Percentiles rank a stretch among this genome's conserved stretches.
phyloP scores from a whole-genome alignment of 2,329 filamentous ascomycete species.

The Bimuria novae-zelandiae region DNA sequence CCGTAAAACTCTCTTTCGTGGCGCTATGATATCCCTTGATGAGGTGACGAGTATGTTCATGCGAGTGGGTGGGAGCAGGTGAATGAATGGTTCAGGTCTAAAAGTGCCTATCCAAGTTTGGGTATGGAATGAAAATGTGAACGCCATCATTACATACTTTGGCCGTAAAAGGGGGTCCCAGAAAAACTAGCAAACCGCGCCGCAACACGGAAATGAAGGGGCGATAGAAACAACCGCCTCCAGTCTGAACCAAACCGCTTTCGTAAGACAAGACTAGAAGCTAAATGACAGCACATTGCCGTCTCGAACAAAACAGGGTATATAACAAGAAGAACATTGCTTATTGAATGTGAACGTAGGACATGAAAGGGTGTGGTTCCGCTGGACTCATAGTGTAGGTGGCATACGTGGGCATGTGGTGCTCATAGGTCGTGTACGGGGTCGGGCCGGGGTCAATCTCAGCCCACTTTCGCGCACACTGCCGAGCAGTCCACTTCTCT shows the following conservation, averaged over 20 bases:
- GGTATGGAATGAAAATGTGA: slow-evolving; percentile 1
- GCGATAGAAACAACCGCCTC: background rate
- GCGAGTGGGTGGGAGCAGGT: background rate
- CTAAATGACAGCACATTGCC: slow-evolving; percentile 1
- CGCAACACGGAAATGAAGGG: background rate
- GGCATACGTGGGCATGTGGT: slow-evolving; percentile 37
- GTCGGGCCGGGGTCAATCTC: slow-evolving; percentile 48
- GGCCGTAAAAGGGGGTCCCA: slow-evolving; percentile 1
- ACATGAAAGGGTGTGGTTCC: slow-evolving; percentile 36
- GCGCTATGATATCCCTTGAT: no score
- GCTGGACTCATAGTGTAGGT: slow-evolving; percentile 45
- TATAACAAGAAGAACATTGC: background rate
- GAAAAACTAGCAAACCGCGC: background rate
- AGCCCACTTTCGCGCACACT: slow-evolving; percentile 58
- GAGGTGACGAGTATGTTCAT: background rate
- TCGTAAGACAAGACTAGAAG: background rate
- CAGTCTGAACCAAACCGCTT: background rate
- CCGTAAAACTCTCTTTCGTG: no score
- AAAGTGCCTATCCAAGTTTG: background rate
- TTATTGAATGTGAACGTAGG: slow-evolving; percentile 39
- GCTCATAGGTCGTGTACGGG: slow-evolving; percentile 41
- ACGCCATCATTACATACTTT: background rate
- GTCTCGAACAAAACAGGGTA: background rate
- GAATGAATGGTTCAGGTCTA: background rate
- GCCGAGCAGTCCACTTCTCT: slow-evolving; percentile 57